Evolutionary conservation across 1,284 basidiomycete genomes (phyloP).

Genomic region (Ustilago xerochloae): DNA sequence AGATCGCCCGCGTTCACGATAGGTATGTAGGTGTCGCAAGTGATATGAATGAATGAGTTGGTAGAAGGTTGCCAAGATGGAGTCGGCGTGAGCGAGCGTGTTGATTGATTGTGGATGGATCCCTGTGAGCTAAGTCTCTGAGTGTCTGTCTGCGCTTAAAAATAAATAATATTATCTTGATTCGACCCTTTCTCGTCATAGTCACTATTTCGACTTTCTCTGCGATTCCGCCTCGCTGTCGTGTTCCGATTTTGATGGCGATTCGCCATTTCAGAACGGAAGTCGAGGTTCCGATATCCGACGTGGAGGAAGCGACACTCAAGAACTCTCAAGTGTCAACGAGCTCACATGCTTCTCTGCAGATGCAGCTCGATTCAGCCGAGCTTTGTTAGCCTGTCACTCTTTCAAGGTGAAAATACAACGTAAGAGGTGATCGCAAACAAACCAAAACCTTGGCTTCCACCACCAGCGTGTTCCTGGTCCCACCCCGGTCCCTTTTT

Average conservation of each 20-base stretch:
- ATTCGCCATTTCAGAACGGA: too few relatives aligned
- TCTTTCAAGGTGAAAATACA: too few relatives aligned
- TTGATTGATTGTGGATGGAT: not conserved
- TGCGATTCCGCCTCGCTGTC: not conserved
- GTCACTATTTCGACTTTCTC: not conserved
- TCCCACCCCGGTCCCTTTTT: not conserved
- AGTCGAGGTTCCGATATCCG: not conserved
- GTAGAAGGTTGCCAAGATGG: constrained; percentile 8
- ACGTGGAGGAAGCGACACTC: too few relatives aligned
- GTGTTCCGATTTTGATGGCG: not conserved
- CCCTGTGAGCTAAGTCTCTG: too few relatives aligned
- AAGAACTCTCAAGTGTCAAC: not conserved
- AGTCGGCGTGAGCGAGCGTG: not conserved
- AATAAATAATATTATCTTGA: too few relatives aligned
- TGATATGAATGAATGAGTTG: constrained; percentile 5
- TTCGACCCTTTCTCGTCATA: not conserved
- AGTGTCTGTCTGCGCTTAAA: too few relatives aligned
- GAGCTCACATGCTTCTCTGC: not conserved
- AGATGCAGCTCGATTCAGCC: too few relatives aligned
- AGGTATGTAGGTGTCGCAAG: not conserved
- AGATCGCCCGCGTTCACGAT: not conserved
- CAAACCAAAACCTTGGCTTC: not conserved
- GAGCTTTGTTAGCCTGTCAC: not conserved
- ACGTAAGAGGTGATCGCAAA: too few relatives aligned
- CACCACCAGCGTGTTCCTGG: not conserved